Conservation (phyloP, 2,329 filamentous ascomycete genomes). For the Aspergillus sojae region DNA sequence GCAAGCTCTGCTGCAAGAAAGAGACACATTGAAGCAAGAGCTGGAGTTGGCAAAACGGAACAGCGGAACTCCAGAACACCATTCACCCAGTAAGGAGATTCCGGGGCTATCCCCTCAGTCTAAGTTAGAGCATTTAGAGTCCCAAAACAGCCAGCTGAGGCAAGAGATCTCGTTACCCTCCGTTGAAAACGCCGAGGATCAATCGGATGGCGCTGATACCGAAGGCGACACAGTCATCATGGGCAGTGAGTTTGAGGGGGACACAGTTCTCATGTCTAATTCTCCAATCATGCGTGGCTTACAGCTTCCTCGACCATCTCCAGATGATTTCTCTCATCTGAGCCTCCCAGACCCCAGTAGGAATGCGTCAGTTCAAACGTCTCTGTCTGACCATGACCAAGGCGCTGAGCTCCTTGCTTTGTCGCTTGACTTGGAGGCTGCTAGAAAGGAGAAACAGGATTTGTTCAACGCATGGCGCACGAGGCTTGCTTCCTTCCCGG, state of each 20-base stretch:
- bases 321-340: conserved; percentile 25
- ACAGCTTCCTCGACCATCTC: conserved; percentile 10
- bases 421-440: conserved; percentile 41
- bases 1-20: conserved; percentile 29
- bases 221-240: conserved; percentile 32
- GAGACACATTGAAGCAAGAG: conserved; percentile 32
- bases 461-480: conserved; percentile 45
- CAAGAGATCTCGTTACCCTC: conserved; percentile 25
- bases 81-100: conserved; percentile 18
- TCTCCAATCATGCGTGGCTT: conserved; percentile 34
- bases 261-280: conserved; percentile 33
- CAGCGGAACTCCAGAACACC: conserved; percentile 8
- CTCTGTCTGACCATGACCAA: conserved; percentile 17
- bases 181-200: conserved; percentile 3
- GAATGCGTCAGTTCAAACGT: conserved; percentile 24
- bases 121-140: conserved; percentile 24
- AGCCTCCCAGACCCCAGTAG: conserved; percentile 11
- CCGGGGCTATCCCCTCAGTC: conserved; percentile 21
- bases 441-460: conserved; percentile 41
- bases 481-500: conserved; percentile 28
- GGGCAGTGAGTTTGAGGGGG: conserved; percentile 28
- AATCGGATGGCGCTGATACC: conserved; percentile 4
- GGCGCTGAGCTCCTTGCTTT: conserved; percentile 33
- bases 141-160: conserved; percentile 21
- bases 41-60: conserved; percentile 23